A percentile compares a stretch with the other conserved stretches of the same genome.
Conservation (phyloP, 257 asterid genomes). For the Nicotiana knightiana region DNA sequence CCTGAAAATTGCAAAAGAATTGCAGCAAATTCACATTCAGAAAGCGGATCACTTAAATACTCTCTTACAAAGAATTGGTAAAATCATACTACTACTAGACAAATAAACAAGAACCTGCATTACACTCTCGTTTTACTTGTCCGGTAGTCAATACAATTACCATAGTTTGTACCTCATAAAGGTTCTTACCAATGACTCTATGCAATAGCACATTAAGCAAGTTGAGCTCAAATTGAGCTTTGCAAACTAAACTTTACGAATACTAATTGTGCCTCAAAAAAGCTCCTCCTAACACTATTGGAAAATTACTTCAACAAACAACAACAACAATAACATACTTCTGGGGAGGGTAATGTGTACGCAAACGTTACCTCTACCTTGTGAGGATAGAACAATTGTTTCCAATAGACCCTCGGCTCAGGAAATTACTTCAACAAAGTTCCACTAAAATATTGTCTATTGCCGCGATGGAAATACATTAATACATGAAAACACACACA, state of each 20-base stretch:
- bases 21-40: not conserved
- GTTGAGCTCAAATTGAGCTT: not conserved
- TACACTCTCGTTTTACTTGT: not conserved
- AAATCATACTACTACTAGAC: not conserved
- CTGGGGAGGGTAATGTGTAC: too few species aligned
- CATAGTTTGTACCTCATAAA: not conserved
- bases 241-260: not conserved
- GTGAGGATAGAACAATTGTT: too few species aligned
- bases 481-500: not conserved
- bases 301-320: not conserved
- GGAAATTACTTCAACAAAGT: not conserved
- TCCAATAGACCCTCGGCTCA: too few species aligned
- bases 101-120: not conserved
- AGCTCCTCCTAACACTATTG: not conserved
- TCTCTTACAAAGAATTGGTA: not conserved
- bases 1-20: slow-evolving; percentile 33
- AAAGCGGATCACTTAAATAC: not conserved
- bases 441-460: not conserved
- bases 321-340: too few species aligned
- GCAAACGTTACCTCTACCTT: too few species aligned
- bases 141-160: not conserved
- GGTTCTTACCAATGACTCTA: not conserved
- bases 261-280: too few species aligned
- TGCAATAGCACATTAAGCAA: not conserved
- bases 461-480: too few species aligned